Evolutionary conservation across 2,329 filamentous ascomycete genomes (phyloP), one percentile per base, ranked within the genome.

Genomic region (Phoma herbarum): DNA sequence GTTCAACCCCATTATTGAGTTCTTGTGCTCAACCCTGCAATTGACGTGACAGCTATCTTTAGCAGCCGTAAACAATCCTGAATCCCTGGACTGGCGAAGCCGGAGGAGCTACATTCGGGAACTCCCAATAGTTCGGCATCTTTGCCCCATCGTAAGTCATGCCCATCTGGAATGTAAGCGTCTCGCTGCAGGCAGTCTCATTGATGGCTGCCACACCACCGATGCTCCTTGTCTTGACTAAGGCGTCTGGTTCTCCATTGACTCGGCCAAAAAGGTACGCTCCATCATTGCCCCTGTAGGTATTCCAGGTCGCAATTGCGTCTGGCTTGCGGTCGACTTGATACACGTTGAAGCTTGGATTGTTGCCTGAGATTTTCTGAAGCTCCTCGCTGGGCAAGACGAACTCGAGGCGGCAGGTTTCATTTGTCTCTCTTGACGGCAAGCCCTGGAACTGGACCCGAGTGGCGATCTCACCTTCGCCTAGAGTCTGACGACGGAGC

Each of bases 81-180:
- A 70, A 75, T 2, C 73, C 73, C 39, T 73, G 68, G 8, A 66
- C 48, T 14, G 70, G 69, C 48, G 23, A 65, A 3, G 59, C 69
- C 3, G 70, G 69, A n/a, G 68, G 67, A 14, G 26, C 52, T 8
- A 71, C 61, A 39, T 72, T 62, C 14, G 59, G 41, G 37, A 71
- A 75, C 22, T 66, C 61, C 73, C 66, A 74, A 35, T 71, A 74
- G 29, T 75, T 73, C 3, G 68, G 68, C 39, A 45, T 16, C 14
- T 50, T 55, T 9, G 23, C 44, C 9, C 66, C 63, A n/a, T 71
- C 50, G 23, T 61, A 70, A 31, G 60, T 58, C 67, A 73, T 67
- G 7, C 66, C 65, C 66, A 74, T 71, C 53, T 70, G 66, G 44
- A 73, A 74, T 12, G 70, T 72, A 50, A 74, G 42, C 20, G 67